A percentile compares a stretch with the other conserved stretches of the same genome.
Evolutionary conservation across 1,284 basidiomycete genomes (phyloP).

Genomic region (Ustilago tritici): DNA sequence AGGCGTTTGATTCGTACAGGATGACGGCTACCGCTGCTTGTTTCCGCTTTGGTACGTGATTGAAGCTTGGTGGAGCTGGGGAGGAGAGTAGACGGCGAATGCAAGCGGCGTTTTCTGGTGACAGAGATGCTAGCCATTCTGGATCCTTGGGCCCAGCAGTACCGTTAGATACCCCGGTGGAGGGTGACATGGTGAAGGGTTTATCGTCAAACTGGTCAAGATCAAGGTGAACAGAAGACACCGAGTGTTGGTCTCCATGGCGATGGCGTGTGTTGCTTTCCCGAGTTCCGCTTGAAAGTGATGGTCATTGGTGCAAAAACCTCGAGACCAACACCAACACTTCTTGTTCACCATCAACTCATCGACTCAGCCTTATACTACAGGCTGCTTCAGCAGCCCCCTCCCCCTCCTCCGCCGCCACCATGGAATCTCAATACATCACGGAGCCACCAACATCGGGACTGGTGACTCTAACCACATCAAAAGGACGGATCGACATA

Average conservation of each 20-base stretch:
- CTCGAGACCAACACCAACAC: constrained; percentile 15
- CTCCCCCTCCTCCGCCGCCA: background rate
- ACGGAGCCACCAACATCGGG: constrained; percentile 77
- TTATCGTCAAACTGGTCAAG: too few species aligned
- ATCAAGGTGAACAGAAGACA: background rate
- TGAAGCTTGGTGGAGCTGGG: constrained; percentile 25
- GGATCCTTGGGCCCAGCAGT: constrained; percentile 2
- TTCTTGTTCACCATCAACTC: background rate
- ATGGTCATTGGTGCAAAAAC: constrained; percentile 8
- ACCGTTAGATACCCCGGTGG: background rate
- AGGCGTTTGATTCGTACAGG: constrained; percentile 30
- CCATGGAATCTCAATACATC: constrained; percentile 56
- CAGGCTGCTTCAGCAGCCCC: background rate
- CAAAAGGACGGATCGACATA: constrained; percentile 75
- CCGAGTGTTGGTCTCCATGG: constrained; percentile 6
- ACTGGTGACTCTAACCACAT: constrained; percentile 88
- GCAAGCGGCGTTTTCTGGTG: constrained; percentile 17
- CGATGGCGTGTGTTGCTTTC: constrained; percentile 1
- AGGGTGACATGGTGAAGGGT: background rate
- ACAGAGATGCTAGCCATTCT: constrained; percentile 21
- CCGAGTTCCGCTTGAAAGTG: constrained; percentile 23
- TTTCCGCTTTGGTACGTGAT: constrained; percentile 32
- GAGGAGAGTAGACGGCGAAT: constrained; percentile 26
- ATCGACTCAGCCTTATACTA: background rate
- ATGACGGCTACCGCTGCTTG: constrained; percentile 53